Evolutionary conservation across 192 early-diverging fungal species (phyloP), one percentile per base, ranked within the genome.

Genomic region (Coemansia asiatica): DNA sequence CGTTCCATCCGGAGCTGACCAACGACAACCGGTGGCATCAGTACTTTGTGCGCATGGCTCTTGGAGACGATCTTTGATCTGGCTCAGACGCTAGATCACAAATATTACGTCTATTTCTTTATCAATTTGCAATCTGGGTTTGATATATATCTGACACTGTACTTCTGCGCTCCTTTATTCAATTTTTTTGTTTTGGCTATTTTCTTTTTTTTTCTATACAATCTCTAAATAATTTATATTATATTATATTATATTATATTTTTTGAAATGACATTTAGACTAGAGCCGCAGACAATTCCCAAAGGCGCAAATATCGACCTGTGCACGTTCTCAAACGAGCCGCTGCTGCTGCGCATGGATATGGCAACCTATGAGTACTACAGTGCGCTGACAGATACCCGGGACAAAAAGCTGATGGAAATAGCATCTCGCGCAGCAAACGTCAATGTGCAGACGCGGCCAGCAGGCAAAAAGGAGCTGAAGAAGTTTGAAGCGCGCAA

Each of bases 1-100:
- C 93, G 40, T 99, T 99, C 85, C 97, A 99, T 66, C 97, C 97
- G 0, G 97, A 99, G 72, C 83, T 99, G 58, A 99, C 97, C 6
- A 64, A 69, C 15, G 97, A 99, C 75, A 85, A 85, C 66, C 76
- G 95, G 23, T 89, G 95, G 82, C 97, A 98, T 73, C 74, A 76
- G 56, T 95, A 89, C 80, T 98, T 97, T 91, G 75, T 81, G 25
- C 69, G 66, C 48, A 81, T 81, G 79, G 79, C 79, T 0, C 57
- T 66, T 5, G 47, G 54, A 22, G 47, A 44, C 10, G 27, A 31
- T 19, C 2, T 44, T 25, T 54, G 51, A 27, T 27, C 7, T 18
- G n/a, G 25, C 25, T n/a, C 51, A 12, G 25, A 25, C 1, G 51
- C 18, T 2, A 48, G 31, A 33, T 33, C 31, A n/a, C n/a, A n/a